Base-by-base conservation (phyloP, 441 rosid genomes). In the Eruca vesicaria region DNA sequence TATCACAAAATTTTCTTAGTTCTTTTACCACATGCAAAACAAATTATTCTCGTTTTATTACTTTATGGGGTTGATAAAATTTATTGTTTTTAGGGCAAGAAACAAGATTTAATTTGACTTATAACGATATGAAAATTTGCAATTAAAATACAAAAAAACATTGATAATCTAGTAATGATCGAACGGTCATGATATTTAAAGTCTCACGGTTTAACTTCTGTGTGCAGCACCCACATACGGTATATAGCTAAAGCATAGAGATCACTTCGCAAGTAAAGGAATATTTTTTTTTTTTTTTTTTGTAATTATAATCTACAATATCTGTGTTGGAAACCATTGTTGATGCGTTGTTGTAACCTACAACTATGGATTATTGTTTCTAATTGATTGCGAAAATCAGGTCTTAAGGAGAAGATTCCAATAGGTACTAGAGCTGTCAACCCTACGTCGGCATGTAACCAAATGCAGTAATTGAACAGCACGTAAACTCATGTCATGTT, bases 341-440 rank as follows among this genome's bases (percentile, higher is more conserved):
- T 26, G 31, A 58, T 67, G 73, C 55, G 23, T 74, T 15, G 59
- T 50, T 66, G 67, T 66, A 68, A 45, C 38, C 26, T 56, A 73
- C 11, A 64, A 12, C 21, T n/a, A 5, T 66, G n/a, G 31, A 48
- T 74, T n/a, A 31, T 58, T 74, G 73, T 69, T 68, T 68, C 36
- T 35, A 19, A 57, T 26, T 73, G 50, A 43, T 31, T 20, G 11
- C 18, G 9, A 16, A 26, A 48, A 33, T 31, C 72, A n/a, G 43
- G 48, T 28, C 31, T 2, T 28, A 28, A 2, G 5, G 28, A 19
- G 28, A 32, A 32, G 31, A 33, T 23, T 60, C 56, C 78, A 68
- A 68, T 33, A 59, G 32, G 33, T 38, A 23, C 6, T 75, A 12
- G 64, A 50, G 74, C 65, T 62, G 79, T 75, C 79, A 69, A 35